These are phyloP conservation scores for Glaciozyma antarctica DNA, from an alignment of 768 basidiomycete genomes.

Conservation along the genomic window DNA sequence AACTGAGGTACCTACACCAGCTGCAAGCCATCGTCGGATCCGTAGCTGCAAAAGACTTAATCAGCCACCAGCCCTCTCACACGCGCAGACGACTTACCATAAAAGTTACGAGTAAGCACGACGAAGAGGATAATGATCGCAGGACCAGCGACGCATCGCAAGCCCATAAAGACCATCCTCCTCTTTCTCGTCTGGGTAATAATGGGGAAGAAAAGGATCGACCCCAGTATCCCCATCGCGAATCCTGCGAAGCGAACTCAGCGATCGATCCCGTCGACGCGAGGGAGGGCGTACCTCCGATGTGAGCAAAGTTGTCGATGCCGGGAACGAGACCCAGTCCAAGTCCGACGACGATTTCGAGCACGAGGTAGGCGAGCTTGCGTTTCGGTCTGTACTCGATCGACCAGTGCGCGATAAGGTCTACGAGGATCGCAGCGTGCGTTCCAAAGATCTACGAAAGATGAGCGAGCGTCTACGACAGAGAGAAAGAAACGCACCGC, in stretches of 20 bases:
- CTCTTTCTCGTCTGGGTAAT: conserved; percentile 72
- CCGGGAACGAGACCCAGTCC: conserved; percentile 78
- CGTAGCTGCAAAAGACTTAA: background rate
- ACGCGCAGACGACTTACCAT: conserved; percentile 47
- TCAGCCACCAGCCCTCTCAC: too few species aligned
- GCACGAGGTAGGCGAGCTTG: conserved; percentile 71
- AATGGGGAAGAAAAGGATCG: conserved; percentile 77
- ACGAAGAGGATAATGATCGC: conserved; percentile 70
- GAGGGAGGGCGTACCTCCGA: conserved; percentile 50
- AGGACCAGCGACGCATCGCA: conserved; percentile 64
- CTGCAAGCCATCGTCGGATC: conserved; percentile 70
- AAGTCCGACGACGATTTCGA: conserved; percentile 79
- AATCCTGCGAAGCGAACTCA: conserved; percentile 56
- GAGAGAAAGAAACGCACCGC: conserved; percentile 58
- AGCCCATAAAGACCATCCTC: conserved; percentile 58
- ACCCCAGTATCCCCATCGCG: conserved; percentile 56
- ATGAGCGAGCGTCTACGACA: conserved; percentile 48
- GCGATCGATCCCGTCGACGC: background rate
- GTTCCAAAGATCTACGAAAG: conserved; percentile 30
- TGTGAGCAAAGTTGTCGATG: conserved; percentile 87
- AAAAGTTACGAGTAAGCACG: conserved; percentile 77
- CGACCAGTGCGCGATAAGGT: conserved; percentile 67
- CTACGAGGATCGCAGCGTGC: conserved; percentile 39
- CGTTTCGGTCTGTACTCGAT: conserved; percentile 71
- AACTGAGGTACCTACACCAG: conserved; percentile 33